A percentile compares a stretch with the other conserved stretches of the same genome.
Evolutionary conservation across 163 green algal genomes (phyloP).

Genomic region (Smithsoniella earleae): DNA sequence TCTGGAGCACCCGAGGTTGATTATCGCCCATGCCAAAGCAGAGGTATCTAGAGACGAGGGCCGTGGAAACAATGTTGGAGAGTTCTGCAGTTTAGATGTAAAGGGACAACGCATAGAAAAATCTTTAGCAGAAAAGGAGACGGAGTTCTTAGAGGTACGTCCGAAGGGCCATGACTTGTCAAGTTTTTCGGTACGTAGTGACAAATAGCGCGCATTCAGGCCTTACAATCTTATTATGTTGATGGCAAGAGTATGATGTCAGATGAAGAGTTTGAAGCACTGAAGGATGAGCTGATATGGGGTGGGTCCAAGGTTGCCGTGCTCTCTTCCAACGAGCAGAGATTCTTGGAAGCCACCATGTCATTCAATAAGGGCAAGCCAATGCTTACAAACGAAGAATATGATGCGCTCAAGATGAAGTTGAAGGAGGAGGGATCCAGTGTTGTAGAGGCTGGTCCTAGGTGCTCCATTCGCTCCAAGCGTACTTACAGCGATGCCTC

Average conservation of each 20-base stretch:
- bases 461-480: slow-evolving; percentile 71
- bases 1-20: too few species aligned
- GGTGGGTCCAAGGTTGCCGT: slow-evolving; percentile 59
- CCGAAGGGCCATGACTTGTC: not conserved
- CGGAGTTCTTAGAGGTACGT: not conserved
- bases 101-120: not conserved
- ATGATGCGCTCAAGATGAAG: slow-evolving; percentile 71
- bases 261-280: slow-evolving; percentile 80
- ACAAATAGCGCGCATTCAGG: not conserved
- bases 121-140: not conserved
- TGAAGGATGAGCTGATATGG: slow-evolving; percentile 95
- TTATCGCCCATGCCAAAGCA: too few species aligned
- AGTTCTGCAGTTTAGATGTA: not conserved
- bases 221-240: slow-evolving; percentile 68
- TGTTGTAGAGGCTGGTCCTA: slow-evolving; percentile 59
- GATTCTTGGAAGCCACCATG: slow-evolving; percentile 73
- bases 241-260: slow-evolving; percentile 65
- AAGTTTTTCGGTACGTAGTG: not conserved
- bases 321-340: slow-evolving; percentile 59
- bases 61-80: slow-evolving; percentile 16
- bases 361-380: slow-evolving; percentile 61
- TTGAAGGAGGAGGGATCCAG: slow-evolving; percentile 56
- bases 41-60: slow-evolving; percentile 6
- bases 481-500: slow-evolving; percentile 71
- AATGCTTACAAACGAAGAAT: slow-evolving; percentile 83